Evolutionary conservation across 129 eudicot genomes (phyloP).

Genomic region (Flaveria robusta): DNA sequence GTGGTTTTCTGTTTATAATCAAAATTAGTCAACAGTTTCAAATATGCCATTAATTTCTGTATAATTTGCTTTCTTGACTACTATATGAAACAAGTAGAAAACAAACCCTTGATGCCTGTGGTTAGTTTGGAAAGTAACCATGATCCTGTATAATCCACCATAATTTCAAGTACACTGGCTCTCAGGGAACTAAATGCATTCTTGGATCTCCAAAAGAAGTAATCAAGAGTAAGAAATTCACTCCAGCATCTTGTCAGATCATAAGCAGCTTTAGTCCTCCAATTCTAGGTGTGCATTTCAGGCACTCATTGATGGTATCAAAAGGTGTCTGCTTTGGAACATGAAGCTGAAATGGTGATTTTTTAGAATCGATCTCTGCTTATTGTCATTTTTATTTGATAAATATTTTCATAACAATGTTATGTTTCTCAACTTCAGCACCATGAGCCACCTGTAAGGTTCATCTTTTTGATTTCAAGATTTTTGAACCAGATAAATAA

Average conservation of each 20-base stretch:
- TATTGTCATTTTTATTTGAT: slow-evolving; percentile 23
- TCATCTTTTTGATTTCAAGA: neutral
- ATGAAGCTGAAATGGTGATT: slow-evolving; percentile 58
- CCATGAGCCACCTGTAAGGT: neutral
- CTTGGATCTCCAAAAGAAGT: slow-evolving; percentile 63
- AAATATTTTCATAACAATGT: neutral
- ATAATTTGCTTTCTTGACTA: slow-evolving; percentile 2
- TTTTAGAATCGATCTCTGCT: slow-evolving; percentile 27
- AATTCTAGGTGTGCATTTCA: slow-evolving; percentile 41
- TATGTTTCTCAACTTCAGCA: neutral
- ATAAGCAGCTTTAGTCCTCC: slow-evolving; percentile 50
- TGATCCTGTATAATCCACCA: slow-evolving; percentile 19
- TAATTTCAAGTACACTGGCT: slow-evolving; percentile 49
- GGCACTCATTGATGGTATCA: slow-evolving; percentile 40
- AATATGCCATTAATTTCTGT: neutral
- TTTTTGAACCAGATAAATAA: slow-evolving; percentile 10
- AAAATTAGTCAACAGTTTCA: slow-evolving; percentile 11
- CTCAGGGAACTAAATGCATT: slow-evolving; percentile 72
- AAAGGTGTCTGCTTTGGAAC: slow-evolving; percentile 56
- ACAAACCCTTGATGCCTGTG: slow-evolving; percentile 5
- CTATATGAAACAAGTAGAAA: slow-evolving; percentile 5
- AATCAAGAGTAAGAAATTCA: slow-evolving; percentile 44
- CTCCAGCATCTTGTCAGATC: slow-evolving; percentile 40
- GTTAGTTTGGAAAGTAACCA: slow-evolving; percentile 4
- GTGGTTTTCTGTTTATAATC: slow-evolving; percentile 8